A percentile compares a stretch with the other conserved stretches of the same genome.
These are phyloP conservation scores for Hibiscus mutabilis DNA, from an alignment of 345 rosid species.

Conservation along the genomic window DNA sequence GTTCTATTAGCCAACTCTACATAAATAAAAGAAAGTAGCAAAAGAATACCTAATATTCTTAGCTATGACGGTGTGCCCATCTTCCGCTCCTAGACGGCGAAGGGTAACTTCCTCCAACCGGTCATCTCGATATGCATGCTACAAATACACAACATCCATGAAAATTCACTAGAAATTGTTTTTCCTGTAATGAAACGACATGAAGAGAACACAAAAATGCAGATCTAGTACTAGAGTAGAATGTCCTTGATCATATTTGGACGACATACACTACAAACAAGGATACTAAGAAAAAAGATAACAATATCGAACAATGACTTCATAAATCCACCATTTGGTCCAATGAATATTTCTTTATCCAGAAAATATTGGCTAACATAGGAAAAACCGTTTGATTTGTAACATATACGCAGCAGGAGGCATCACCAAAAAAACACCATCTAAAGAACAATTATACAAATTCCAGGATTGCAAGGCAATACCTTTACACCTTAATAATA, in stretches of 20 bases:
- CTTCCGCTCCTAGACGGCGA: slow-evolving; percentile 69
- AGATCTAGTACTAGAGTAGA: background rate
- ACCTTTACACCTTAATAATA: background rate
- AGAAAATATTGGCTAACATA: background rate
- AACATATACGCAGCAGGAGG: background rate
- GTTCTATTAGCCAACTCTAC: background rate
- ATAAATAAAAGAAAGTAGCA: background rate
- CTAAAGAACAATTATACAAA: background rate
- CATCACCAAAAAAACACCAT: background rate
- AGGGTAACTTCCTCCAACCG: slow-evolving; percentile 64
- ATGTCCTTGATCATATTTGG: background rate
- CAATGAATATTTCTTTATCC: background rate
- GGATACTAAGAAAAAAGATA: background rate
- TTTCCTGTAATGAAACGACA: background rate
- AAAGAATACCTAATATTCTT: slow-evolving; percentile 33
- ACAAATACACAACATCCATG: slow-evolving; percentile 20
- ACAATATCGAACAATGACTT: no score
- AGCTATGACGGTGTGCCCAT: slow-evolving; percentile 57
- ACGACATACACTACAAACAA: no score
- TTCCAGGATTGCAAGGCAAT: background rate
- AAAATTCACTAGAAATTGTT: background rate
- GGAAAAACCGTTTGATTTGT: background rate
- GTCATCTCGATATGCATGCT: slow-evolving; percentile 79
- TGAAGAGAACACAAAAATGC: slow-evolving; percentile 3
- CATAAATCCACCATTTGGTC: no score